Conservation (phyloP, 2,329 filamentous ascomycete species). For the Exophiala sideris region DNA sequence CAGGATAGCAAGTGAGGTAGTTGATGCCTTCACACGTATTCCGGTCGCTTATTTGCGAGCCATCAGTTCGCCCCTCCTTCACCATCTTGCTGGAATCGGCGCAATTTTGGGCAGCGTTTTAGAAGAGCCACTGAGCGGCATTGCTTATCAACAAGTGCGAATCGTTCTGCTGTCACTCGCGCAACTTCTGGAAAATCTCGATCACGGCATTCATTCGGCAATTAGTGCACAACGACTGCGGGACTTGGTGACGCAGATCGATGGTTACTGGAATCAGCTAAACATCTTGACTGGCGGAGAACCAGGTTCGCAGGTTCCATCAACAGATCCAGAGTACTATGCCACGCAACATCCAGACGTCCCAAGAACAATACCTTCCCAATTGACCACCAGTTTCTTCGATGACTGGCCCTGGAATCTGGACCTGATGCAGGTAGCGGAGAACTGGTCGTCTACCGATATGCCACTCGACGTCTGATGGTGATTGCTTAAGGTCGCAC, state of each 20-base stretch:
- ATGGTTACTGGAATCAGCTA: conserved; percentile 40
- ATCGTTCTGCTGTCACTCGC: conserved; percentile 44
- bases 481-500: no score
- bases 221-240: conserved; percentile 40
- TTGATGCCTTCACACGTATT: conserved; percentile 43
- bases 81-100: conserved; percentile 50
- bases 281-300: conserved; percentile 4
- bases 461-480: conserved; percentile 4
- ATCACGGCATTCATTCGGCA: conserved; percentile 40
- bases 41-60: conserved; percentile 46
- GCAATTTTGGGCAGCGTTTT: conserved; percentile 49
- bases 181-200: conserved; percentile 45
- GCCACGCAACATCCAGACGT: conserved; percentile 15
- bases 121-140: conserved; percentile 43
- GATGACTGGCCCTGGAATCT: conserved; percentile 42
- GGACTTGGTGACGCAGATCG: conserved; percentile 43
- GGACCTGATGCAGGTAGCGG: conserved; percentile 16
- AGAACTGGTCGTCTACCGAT: conserved; percentile 11
- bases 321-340: conserved; percentile 8
- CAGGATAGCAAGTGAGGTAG: conserved; percentile 44
- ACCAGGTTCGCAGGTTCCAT: not conserved
- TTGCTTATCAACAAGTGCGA: conserved; percentile 42
- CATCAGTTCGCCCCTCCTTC: conserved; percentile 48
- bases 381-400: conserved; percentile 41
- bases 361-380: conserved; percentile 35